Conservation (phyloP, 2,329 filamentous ascomycete species). For the Diaporthe destruens region DNA sequence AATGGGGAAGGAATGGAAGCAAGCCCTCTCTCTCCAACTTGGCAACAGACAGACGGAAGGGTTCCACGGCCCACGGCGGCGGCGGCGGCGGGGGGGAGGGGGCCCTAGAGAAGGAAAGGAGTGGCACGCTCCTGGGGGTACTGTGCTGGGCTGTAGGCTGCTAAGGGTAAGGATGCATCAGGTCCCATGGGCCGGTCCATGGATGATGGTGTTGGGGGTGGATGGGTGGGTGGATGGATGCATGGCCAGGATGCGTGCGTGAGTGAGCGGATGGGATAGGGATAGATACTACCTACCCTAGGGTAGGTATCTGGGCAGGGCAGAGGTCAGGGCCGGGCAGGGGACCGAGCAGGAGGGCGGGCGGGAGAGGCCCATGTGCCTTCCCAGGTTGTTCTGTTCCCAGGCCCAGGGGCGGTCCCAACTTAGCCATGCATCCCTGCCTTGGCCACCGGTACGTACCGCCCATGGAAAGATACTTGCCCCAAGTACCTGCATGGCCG, state of each 20-base stretch:
- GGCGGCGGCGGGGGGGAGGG: background rate
- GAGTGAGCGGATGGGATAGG: slow-evolving; percentile 27
- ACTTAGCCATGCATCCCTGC: slow-evolving; percentile 18
- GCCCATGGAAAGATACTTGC: background rate
- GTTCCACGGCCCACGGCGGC: slow-evolving; percentile 15
- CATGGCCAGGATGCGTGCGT: slow-evolving; percentile 13
- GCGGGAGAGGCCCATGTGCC: slow-evolving; percentile 32
- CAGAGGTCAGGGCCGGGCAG: slow-evolving; percentile 11
- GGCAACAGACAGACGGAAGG: slow-evolving; percentile 23
- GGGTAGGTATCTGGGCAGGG: slow-evolving; percentile 11
- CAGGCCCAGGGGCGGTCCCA: slow-evolving; percentile 20
- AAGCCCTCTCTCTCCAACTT: slow-evolving; percentile 25
- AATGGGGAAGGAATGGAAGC: slow-evolving; percentile 29
- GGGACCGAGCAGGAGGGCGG: slow-evolving; percentile 24
- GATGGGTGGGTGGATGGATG: slow-evolving; percentile 23
- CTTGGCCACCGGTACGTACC: slow-evolving; percentile 17
- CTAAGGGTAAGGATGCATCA: slow-evolving; percentile 9
- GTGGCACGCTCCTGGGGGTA: slow-evolving; percentile 13
- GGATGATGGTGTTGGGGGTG: slow-evolving; percentile 17
- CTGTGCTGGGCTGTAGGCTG: slow-evolving; percentile 22
- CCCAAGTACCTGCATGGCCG: slow-evolving; percentile 7
- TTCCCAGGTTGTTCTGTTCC: slow-evolving; percentile 29
- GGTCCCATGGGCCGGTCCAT: slow-evolving; percentile 1
- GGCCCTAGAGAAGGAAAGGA: background rate
- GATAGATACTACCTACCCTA: slow-evolving; percentile 4